Conservation (phyloP, 2,329 filamentous ascomycete species). For the Fusarium torreyae region DNA sequence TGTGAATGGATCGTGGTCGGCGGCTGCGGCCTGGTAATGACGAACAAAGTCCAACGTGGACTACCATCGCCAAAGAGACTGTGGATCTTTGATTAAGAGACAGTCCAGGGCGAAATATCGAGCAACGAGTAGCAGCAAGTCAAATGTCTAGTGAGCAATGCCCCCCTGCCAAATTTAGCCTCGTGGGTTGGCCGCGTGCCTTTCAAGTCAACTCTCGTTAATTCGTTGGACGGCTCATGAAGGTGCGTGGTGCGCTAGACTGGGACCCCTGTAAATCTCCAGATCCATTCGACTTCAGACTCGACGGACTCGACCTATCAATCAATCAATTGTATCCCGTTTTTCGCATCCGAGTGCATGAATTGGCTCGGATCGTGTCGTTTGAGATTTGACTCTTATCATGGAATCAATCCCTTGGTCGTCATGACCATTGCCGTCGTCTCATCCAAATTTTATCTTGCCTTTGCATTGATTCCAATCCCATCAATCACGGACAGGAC, state of each 20-base stretch:
- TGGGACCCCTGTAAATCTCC: constrained; percentile 46
- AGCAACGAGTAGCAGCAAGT: constrained; percentile 37
- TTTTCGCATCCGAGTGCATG: constrained; percentile 25
- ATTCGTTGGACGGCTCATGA: constrained; percentile 47
- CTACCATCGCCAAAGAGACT: constrained; percentile 27
- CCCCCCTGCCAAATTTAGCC: constrained; percentile 49
- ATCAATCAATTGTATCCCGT: constrained; percentile 40
- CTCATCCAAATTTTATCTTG: constrained; percentile 41
- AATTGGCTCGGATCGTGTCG: constrained; percentile 35
- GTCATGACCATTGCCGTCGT: constrained; percentile 24
- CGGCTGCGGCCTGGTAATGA: constrained; percentile 42
- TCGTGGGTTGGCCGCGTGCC: constrained; percentile 51
- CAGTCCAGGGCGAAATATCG: constrained; percentile 26
- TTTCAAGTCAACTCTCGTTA: constrained; percentile 39
- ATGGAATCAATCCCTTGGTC: constrained; percentile 29
- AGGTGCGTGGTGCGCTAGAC: constrained; percentile 42
- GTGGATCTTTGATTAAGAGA: constrained; percentile 39
- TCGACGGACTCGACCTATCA: constrained; percentile 40
- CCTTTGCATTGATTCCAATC: constrained; percentile 35
- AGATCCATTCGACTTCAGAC: constrained; percentile 38
- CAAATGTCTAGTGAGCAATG: constrained; percentile 42
- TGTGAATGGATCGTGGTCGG: constrained; percentile 40
- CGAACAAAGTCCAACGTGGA: constrained; percentile 36
- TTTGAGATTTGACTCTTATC: constrained; percentile 29
- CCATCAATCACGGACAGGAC: constrained; percentile 35